Conservation (phyloP, 176 grass and related monocot species). For the Bolboschoenus planiculmis region DNA sequence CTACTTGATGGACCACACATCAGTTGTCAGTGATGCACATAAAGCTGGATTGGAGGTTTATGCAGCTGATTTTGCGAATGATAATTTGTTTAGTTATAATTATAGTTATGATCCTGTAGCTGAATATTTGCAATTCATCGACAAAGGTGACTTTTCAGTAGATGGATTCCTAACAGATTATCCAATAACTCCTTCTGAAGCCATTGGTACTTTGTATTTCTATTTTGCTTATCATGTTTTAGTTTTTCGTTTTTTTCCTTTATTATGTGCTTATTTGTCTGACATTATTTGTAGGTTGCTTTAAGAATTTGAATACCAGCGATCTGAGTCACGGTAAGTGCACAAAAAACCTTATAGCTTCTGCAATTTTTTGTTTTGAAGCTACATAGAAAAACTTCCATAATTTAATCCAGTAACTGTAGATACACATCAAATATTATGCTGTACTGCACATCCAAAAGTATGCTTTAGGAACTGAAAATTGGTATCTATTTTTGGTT, state of each 20-base stretch:
- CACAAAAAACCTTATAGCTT: neutral
- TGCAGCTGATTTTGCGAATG: constrained; percentile 78
- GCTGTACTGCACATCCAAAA: neutral
- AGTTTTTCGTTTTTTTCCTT: neutral
- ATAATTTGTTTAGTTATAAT: constrained; percentile 63
- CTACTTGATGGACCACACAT: constrained; percentile 26
- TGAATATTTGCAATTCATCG: constrained; percentile 49
- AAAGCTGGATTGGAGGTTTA: constrained; percentile 64
- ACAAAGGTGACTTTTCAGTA: constrained; percentile 47
- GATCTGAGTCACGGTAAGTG: constrained; percentile 56
- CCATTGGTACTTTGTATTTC: constrained; percentile 51
- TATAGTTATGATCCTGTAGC: constrained; percentile 89
- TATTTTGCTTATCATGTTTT: neutral
- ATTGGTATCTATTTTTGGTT: neutral
- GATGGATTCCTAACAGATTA: constrained; percentile 73
- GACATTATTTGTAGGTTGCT: constrained; percentile 69
- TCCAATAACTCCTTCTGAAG: constrained; percentile 63
- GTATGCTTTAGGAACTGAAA: neutral
- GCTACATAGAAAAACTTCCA: neutral
- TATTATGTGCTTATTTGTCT: constrained; percentile 4
- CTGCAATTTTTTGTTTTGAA: neutral
- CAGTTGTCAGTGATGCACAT: constrained; percentile 50
- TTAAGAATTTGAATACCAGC: constrained; percentile 39
- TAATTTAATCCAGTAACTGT: neutral
- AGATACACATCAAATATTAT: neutral